Percentiles rank a stretch among this genome's conserved stretches.
These are phyloP conservation scores for Sistotremastrum suecicum DNA, from an alignment of 768 basidiomycete species.

Conservation along the genomic window DNA sequence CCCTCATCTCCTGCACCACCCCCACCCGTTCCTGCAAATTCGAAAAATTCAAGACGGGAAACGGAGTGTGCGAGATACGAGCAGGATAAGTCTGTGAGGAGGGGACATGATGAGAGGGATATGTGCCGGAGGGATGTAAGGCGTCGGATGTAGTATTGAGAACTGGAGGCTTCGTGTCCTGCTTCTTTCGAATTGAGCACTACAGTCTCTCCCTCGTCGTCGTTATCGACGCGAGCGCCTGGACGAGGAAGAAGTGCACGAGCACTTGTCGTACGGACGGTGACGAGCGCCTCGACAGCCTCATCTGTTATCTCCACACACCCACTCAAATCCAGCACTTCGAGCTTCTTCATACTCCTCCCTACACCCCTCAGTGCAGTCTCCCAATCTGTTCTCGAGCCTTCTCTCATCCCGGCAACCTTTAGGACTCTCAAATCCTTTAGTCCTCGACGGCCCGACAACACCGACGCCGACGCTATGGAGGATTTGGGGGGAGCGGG, in stretches of 20 bases:
- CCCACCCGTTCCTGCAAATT: slow-evolving; percentile 61
- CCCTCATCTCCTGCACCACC: slow-evolving; percentile 45
- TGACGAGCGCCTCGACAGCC: slow-evolving; percentile 57
- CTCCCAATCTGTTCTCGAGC: too few relatives aligned
- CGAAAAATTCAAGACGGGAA: slow-evolving; percentile 62
- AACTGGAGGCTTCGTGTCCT: slow-evolving; percentile 43
- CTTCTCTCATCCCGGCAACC: too few relatives aligned
- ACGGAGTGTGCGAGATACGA: slow-evolving; percentile 55
- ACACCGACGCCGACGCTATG: background rate
- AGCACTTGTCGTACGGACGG: slow-evolving; percentile 11
- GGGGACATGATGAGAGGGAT: slow-evolving; percentile 50
- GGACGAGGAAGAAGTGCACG: slow-evolving; percentile 8
- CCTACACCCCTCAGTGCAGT: slow-evolving; percentile 58
- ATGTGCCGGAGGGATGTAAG: slow-evolving; percentile 63
- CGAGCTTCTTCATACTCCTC: slow-evolving; percentile 52
- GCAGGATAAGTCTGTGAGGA: slow-evolving; percentile 65
- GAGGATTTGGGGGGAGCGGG: slow-evolving; percentile 11
- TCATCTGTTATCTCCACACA: slow-evolving; percentile 59
- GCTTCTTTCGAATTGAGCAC: slow-evolving; percentile 47
- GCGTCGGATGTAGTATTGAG: slow-evolving; percentile 36
- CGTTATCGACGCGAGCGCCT: slow-evolving; percentile 18
- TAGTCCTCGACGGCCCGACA: slow-evolving; percentile 15
- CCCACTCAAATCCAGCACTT: slow-evolving; percentile 72
- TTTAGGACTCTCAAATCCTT: slow-evolving; percentile 39
- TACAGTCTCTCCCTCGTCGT: slow-evolving; percentile 24